A percentile compares a stretch with the other conserved stretches of the same genome.
These are phyloP conservation scores for Themeda triandra DNA, from an alignment of 176 grass and related monocot genomes.

Conservation along the genomic window DNA sequence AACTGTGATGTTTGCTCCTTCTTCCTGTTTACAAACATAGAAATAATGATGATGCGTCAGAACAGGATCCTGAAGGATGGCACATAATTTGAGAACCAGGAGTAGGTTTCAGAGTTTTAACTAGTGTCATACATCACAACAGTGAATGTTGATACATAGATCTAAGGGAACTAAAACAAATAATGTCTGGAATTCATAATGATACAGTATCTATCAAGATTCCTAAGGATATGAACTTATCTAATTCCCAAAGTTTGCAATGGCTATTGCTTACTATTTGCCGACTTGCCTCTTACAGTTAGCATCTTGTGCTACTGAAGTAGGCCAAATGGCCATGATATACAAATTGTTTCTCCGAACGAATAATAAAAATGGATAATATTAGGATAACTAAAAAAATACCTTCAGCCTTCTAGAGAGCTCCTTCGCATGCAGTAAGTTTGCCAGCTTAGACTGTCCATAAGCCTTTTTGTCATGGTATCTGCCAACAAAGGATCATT, in stretches of 20 bases:
- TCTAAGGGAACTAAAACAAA: neutral
- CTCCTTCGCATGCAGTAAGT: slow-evolving; percentile 82
- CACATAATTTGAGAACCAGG: neutral
- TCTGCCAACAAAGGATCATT: slow-evolving; percentile 46
- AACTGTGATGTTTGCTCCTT: slow-evolving; percentile 76
- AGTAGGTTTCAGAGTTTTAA: neutral
- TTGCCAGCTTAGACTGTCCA: slow-evolving; percentile 95
- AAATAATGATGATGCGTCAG: neutral
- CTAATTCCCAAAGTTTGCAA: neutral
- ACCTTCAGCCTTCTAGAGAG: slow-evolving; percentile 82
- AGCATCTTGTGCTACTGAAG: neutral
- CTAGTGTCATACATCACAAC: neutral
- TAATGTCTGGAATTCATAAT: neutral
- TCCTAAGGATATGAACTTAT: neutral
- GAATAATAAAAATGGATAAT: neutral
- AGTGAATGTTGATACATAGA: neutral
- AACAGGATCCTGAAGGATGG: neutral
- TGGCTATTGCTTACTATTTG: neutral
- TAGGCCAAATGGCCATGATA: slow-evolving; percentile 4
- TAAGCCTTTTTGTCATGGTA: slow-evolving; percentile 89
- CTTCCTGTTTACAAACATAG: slow-evolving; percentile 56
- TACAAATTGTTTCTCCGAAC: slow-evolving; percentile 19
- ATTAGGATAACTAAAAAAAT: neutral
- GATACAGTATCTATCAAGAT: neutral
- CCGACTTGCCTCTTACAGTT: neutral